Base-by-base conservation (phyloP, 805 yeast species). In the Maudiozyma serrabonitensis region DNA sequence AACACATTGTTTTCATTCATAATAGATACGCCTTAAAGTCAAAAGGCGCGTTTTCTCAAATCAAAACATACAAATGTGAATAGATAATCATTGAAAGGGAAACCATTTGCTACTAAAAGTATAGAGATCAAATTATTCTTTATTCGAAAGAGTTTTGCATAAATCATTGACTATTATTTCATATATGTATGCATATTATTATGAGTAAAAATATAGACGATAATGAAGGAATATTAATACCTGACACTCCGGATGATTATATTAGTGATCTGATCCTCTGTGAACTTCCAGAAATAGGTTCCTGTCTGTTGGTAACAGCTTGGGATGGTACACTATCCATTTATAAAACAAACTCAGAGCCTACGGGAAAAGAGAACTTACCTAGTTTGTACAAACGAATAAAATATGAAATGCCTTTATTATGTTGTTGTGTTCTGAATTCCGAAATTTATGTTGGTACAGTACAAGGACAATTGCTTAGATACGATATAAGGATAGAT, bases 261-360 rank as follows among this genome's bases (percentile, higher is more conserved):
- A 55, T 64, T 6, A 58, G 66, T 48, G 63, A 58, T 43, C 18
- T 62, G 6, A 51, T 55, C 19, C 54, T 66, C 15, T 47, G 62
- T 2, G 50, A 57, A 4, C 59, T 54, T 7, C 54, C 55, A 11
- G 52, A 55, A n/a, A 71, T 72, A 46, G 64, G 46, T 8, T 3
- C 35, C 11, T 28, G 38, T 13, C 34, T 82, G 13, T 60, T 78
- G 3, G 77, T 71, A 1, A 69, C 82, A 2, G 69, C 82, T 0
- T 82, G 88, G 87, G 85, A 80, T 54, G 74, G 78, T 3, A 58
- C 68, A 3, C 57, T 80, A 0, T 4, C 61, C 79, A 3, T 80
- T 73, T 56, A 59, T 39, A 45, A 43, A 1, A 40, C 43, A 35
- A 35, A 35, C 5, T 35, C 38, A 35, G 38, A 73, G 18, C 18